Conservation (phyloP, 345 rosid species). For the Hibiscus syriacus region DNA sequence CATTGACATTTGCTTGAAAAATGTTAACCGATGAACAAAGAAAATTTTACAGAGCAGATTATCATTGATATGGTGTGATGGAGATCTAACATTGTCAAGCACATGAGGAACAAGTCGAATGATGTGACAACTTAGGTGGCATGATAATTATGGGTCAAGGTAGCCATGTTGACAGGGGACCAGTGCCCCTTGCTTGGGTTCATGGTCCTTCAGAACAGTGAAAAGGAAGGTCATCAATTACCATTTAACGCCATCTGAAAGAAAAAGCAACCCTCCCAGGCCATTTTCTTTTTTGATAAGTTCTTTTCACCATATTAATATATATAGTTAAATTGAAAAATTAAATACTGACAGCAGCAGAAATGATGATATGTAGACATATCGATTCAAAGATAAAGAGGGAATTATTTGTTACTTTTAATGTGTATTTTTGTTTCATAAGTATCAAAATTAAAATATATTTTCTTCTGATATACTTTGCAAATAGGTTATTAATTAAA, state of each 20-base stretch:
- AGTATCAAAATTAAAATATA: too few species aligned
- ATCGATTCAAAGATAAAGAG: too few species aligned
- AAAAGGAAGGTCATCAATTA: neutral
- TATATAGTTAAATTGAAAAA: neutral
- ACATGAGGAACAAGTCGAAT: constrained; percentile 24
- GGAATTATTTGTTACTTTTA: neutral
- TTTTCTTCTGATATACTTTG: too few species aligned
- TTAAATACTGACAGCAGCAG: too few species aligned
- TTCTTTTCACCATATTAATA: neutral
- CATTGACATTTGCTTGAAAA: too few species aligned
- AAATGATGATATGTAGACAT: neutral
- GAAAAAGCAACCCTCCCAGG: neutral
- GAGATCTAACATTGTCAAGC: constrained; percentile 24
- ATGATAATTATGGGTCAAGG: constrained; percentile 27
- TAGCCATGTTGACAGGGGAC: constrained; percentile 28
- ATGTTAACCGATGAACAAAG: neutral
- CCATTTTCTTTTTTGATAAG: neutral
- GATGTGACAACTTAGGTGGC: constrained; percentile 33
- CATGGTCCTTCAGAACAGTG: constrained; percentile 10
- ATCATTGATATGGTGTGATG: constrained; percentile 15
- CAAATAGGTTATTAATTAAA: too few species aligned
- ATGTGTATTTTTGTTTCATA: too few species aligned
- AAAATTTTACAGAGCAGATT: neutral
- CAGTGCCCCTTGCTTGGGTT: constrained; percentile 1
- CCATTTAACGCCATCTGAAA: neutral